Conservation (phyloP, 2,329 filamentous ascomycete species). For the Cordyceps javanica region DNA sequence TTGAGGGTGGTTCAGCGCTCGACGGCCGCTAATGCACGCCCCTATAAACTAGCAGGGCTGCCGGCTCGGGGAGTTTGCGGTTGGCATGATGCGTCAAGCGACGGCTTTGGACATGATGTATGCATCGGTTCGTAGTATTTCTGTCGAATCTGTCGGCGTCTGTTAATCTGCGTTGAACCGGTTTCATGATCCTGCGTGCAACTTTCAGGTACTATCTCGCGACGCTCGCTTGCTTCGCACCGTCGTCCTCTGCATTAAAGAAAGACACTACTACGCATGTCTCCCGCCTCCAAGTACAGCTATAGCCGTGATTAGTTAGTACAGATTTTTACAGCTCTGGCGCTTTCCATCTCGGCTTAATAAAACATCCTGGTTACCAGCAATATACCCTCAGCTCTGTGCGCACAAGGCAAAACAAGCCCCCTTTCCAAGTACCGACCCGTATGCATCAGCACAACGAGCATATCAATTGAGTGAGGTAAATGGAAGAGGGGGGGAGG, state of each 20-base stretch:
- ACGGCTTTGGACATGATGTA: too few species aligned
- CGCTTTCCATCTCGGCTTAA: constrained; percentile 2
- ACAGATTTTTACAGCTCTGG: neutral
- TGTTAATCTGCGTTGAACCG: too few species aligned
- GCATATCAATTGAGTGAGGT: neutral
- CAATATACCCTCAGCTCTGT: neutral
- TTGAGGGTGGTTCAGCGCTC: neutral
- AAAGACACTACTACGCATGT: too few species aligned
- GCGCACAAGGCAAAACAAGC: constrained; percentile 4
- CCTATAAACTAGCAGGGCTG: constrained; percentile 1
- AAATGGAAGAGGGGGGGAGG: neutral
- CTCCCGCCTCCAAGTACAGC: too few species aligned
- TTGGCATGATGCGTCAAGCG: neutral
- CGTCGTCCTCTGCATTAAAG: too few species aligned
- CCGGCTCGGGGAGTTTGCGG: neutral
- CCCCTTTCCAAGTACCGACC: neutral
- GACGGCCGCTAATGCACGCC: neutral
- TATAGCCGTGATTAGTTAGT: too few species aligned
- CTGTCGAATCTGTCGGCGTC: too few species aligned
- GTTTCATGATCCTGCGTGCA: too few species aligned
- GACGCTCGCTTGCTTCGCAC: too few species aligned
- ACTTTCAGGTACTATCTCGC: too few species aligned
- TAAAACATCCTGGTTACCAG: neutral
- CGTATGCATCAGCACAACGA: neutral
- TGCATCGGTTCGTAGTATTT: too few species aligned